Evolutionary conservation across 108 stramenopile genomes (phyloP).

Genomic region (Cyclotella atomus): DNA sequence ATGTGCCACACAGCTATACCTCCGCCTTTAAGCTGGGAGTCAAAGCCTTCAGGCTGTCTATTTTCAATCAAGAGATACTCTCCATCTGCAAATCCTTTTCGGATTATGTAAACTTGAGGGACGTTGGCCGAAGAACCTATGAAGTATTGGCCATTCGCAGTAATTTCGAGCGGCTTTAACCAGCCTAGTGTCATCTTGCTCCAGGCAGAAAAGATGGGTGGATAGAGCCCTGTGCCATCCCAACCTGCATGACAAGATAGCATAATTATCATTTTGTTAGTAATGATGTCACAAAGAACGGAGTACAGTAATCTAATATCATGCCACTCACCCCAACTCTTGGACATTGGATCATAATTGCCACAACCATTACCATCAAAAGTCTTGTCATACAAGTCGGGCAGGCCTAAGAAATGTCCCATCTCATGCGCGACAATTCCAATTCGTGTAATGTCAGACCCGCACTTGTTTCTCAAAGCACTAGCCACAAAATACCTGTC

Average conservation of each 20-base stretch:
- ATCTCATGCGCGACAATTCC: constrained; percentile 56
- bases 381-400: constrained; percentile 49
- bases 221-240: constrained; percentile 46
- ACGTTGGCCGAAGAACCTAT: constrained; percentile 37
- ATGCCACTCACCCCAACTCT: constrained; percentile 47
- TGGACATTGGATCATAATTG: constrained; percentile 48
- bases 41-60: constrained; percentile 57
- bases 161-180: constrained; percentile 51
- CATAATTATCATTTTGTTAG: background rate
- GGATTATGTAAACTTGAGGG: constrained; percentile 54
- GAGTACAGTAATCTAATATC: background rate
- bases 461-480: constrained; percentile 41
- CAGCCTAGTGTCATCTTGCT: constrained; percentile 58
- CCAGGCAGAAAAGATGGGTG: constrained; percentile 60
- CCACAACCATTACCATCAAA: constrained; percentile 44
- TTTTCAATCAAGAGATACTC: constrained; percentile 79
- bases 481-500: constrained; percentile 48
- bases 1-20: constrained; percentile 71
- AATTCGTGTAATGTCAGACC: constrained; percentile 45
- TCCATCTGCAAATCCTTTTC: constrained; percentile 42
- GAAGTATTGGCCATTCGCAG: constrained; percentile 28
- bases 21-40: constrained; percentile 39
- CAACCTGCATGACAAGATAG: background rate
- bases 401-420: constrained; percentile 54
- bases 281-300: background rate